Evolutionary conservation across 2,329 filamentous ascomycete genomes (phyloP).

Genomic region (Penicillium sp.): DNA sequence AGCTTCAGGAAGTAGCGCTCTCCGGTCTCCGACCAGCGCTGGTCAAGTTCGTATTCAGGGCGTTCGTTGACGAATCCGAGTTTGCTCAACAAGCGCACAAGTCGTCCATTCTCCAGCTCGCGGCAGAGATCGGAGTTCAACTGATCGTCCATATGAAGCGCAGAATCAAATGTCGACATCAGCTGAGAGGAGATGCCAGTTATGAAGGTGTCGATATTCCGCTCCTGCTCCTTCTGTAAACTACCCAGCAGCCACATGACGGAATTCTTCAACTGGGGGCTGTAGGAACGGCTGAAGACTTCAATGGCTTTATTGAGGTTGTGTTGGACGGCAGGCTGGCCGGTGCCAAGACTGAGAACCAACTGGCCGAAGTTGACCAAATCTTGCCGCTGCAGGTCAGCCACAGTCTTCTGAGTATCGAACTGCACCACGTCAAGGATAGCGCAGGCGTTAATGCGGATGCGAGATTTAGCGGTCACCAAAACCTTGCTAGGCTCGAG

Average conservation of each 20-base stretch:
- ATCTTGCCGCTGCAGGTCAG: conserved; percentile 83
- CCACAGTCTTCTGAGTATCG: conserved; percentile 63
- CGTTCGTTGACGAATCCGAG: conserved; percentile 85
- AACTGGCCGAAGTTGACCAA: conserved; percentile 78
- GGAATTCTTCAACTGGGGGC: conserved; percentile 71
- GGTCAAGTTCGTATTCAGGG: conserved; percentile 73
- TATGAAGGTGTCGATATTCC: conserved; percentile 71
- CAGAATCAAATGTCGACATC: conserved; percentile 69
- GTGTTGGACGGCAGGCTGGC: conserved; percentile 55
- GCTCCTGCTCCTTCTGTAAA: conserved; percentile 60
- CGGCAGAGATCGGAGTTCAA: conserved; percentile 66
- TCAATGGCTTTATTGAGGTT: conserved; percentile 71
- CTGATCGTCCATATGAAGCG: conserved; percentile 74
- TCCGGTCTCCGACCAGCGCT: conserved; percentile 84
- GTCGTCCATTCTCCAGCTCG: conserved; percentile 84
- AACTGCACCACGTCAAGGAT: conserved; percentile 86
- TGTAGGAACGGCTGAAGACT: conserved; percentile 71
- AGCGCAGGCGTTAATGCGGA: conserved; percentile 82
- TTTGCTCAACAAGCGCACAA: conserved; percentile 77
- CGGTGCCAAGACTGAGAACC: conserved; percentile 76
- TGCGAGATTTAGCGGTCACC: conserved; percentile 81
- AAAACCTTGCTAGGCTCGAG: conserved; percentile 87
- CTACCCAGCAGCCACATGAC: conserved; percentile 77
- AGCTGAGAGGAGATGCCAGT: conserved; percentile 74
- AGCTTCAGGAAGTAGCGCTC: conserved; percentile 90